A percentile compares a stretch with the other conserved stretches of the same genome.
Evolutionary conservation across 805 yeast genomes (phyloP).

Genomic region (Peterozyma toletana): DNA sequence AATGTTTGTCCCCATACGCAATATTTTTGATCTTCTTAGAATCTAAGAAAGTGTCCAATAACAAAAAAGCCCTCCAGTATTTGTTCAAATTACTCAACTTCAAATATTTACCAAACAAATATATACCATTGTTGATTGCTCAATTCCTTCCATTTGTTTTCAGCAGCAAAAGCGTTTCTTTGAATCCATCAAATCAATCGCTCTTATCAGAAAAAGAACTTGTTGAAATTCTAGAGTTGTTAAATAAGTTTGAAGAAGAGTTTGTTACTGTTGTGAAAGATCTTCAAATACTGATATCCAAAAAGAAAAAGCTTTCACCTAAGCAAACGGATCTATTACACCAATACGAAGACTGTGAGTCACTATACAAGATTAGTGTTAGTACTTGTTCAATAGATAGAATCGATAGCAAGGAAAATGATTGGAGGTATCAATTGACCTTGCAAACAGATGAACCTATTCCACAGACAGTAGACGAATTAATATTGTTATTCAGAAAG

Average conservation of each 20-base stretch:
- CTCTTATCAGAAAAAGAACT: slow-evolving; percentile 14
- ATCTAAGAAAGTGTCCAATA: slow-evolving; percentile 19
- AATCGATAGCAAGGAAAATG: slow-evolving; percentile 4
- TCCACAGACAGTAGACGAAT: slow-evolving; percentile 9
- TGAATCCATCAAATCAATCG: background rate
- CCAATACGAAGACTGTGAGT: slow-evolving; percentile 9
- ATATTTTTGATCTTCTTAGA: slow-evolving; percentile 45
- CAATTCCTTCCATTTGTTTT: slow-evolving; percentile 37
- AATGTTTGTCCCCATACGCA: slow-evolving; percentile 67
- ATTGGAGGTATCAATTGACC: slow-evolving; percentile 13
- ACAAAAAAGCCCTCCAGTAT: slow-evolving; percentile 20
- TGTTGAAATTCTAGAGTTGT: slow-evolving; percentile 14
- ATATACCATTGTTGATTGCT: slow-evolving; percentile 40
- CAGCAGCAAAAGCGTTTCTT: slow-evolving; percentile 9
- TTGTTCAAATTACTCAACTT: slow-evolving; percentile 36
- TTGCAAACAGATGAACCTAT: slow-evolving; percentile 2
- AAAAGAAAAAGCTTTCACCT: background rate
- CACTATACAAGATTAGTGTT: slow-evolving; percentile 14
- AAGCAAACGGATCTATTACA: slow-evolving; percentile 8
- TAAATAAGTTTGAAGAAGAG: slow-evolving; percentile 16
- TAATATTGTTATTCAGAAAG: slow-evolving; percentile 16
- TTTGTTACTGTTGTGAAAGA: slow-evolving; percentile 2
- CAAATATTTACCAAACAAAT: slow-evolving; percentile 45
- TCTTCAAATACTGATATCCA: no score
- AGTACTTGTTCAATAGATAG: background rate